A percentile compares a stretch with the other conserved stretches of the same genome.
These are phyloP conservation scores for Metrosideros polymorpha DNA, from an alignment of 441 rosid species.

Conservation along the genomic window DNA sequence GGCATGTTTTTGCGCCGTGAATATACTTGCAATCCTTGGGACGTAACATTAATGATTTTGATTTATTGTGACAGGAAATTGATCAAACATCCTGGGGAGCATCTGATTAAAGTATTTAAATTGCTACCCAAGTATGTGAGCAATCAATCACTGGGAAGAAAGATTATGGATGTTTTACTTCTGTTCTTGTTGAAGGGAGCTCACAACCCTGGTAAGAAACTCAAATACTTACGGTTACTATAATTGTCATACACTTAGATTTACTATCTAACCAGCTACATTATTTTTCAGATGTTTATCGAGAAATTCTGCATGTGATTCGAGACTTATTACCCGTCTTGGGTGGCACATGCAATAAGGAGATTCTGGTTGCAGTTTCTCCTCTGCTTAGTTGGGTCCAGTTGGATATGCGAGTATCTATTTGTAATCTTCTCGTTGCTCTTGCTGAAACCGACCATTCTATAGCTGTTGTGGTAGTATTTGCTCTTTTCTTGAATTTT, in stretches of 20 bases:
- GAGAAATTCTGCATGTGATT: slow-evolving; percentile 55
- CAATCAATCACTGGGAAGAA: slow-evolving; percentile 37
- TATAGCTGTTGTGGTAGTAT: slow-evolving; percentile 46
- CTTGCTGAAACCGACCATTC: slow-evolving; percentile 68
- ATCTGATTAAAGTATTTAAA: slow-evolving; percentile 56
- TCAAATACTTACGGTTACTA: slow-evolving; percentile 1
- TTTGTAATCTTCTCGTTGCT: slow-evolving; percentile 68
- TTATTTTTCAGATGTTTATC: slow-evolving; percentile 43
- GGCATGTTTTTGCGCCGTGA: too few species aligned
- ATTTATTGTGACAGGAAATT: slow-evolving; percentile 45
- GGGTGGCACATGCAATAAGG: slow-evolving; percentile 35
- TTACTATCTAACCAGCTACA: slow-evolving; percentile 8
- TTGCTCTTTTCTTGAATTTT: not conserved
- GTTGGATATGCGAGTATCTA: slow-evolving; percentile 45
- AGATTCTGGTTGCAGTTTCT: slow-evolving; percentile 45
- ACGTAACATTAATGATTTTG: too few species aligned
- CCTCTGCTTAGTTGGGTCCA: slow-evolving; percentile 70
- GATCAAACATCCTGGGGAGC: slow-evolving; percentile 55
- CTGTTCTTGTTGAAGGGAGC: slow-evolving; percentile 45
- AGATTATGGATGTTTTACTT: slow-evolving; percentile 68
- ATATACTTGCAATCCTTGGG: too few species aligned
- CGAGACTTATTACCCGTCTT: slow-evolving; percentile 41
- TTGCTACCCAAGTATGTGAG: slow-evolving; percentile 50
- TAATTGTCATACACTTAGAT: not conserved
- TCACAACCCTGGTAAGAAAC: slow-evolving; percentile 54